phyloP scores from a whole-genome alignment of 495 filamentous ascomycete genomes.

The Lasiosphaeriaceae sp. region DNA sequence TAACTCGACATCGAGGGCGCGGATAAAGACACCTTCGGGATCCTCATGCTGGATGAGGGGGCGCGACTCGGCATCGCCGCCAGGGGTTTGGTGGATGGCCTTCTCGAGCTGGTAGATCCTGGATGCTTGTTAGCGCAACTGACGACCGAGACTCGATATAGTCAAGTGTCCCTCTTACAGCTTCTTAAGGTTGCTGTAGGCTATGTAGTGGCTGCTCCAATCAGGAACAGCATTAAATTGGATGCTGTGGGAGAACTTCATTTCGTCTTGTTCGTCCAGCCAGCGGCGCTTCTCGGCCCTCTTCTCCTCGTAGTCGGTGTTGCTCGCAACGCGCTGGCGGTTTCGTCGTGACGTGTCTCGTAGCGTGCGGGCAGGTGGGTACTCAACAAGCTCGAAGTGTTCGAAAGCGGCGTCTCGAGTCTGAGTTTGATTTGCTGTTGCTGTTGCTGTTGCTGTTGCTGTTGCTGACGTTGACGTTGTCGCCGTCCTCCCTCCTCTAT shows the following conservation, averaged over 20 bases:
- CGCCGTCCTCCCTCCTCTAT: slow-evolving; percentile 40
- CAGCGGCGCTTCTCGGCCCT: slow-evolving; percentile 48
- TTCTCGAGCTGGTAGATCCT: slow-evolving; percentile 96
- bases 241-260: slow-evolving; percentile 99
- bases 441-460: not conserved
- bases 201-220: slow-evolving; percentile 96
- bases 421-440: slow-evolving; percentile 1
- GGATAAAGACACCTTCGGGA: slow-evolving; percentile 72
- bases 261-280: slow-evolving; percentile 69
- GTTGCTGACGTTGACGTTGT: not conserved
- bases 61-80: slow-evolving; percentile 72
- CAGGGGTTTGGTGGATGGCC: slow-evolving; percentile 51
- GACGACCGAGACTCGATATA: not conserved
- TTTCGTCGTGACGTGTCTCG: not conserved
- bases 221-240: slow-evolving; percentile 99
- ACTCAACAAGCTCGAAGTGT: slow-evolving; percentile 38
- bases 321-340: slow-evolving; percentile 3
- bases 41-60: slow-evolving; percentile 71
- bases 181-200: slow-evolving; percentile 98
- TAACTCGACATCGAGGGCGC: slow-evolving; percentile 80
- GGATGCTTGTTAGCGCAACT: not conserved
- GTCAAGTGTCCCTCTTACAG: slow-evolving; percentile 56
- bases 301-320: slow-evolving; percentile 30
- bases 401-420: slow-evolving; percentile 1
- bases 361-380: not conserved